Base-by-base conservation (phyloP, 2,329 filamentous ascomycete species). In the Trichophyton rubrum region DNA sequence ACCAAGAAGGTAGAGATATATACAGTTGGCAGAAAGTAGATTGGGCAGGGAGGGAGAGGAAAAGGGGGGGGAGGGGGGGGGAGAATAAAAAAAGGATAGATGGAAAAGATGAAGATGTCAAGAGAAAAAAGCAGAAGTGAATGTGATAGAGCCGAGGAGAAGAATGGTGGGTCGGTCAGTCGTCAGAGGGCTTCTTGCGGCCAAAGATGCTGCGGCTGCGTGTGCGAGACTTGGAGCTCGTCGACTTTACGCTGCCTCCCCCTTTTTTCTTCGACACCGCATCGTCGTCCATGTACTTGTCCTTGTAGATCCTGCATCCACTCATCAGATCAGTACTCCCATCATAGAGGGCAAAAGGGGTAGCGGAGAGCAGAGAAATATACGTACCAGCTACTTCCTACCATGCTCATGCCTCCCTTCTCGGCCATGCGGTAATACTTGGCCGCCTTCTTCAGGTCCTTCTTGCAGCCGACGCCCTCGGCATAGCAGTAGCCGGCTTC, bases 401-500 rank as follows among this genome's bases (percentile, higher is more conserved):
- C 87, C 90, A 97, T 97, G 74, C 85, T 95, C 80, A 96, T 91
- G 5, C 93, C 93, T 75, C 93, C 93, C 24, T 87, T 85, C 72
- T 96, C 93, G 4, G 93, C 93, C 78, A 86, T 81, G 22, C 93
- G 86, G 72, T 97, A 97, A 68, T 93, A 90, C 63, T 84, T 88
- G 62, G 93, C 92, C 57, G 89, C 92, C 76, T 91, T 96, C 78
- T 90, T 96, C 70, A 96, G 78, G 70, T 97, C 89, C 75, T 97
- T 99, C 79, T 93, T 96, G 72, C 89, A 95, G 3, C 93, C 93
- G 59, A 96, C 79, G 7, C 91, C 93, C 71, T 97, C 86, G 0
- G 90, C 89, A 69, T 97, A 99, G 76, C 92, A 99, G 74, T 93
- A 97, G 15, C 91, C 93, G 6, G 93, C 89, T 75, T 99, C 93